A percentile compares a stretch with the other conserved stretches of the same genome.
phyloP scores from a whole-genome alignment of 1,284 basidiomycete species.

The Ceratorhiza oryzae-sativae region DNA sequence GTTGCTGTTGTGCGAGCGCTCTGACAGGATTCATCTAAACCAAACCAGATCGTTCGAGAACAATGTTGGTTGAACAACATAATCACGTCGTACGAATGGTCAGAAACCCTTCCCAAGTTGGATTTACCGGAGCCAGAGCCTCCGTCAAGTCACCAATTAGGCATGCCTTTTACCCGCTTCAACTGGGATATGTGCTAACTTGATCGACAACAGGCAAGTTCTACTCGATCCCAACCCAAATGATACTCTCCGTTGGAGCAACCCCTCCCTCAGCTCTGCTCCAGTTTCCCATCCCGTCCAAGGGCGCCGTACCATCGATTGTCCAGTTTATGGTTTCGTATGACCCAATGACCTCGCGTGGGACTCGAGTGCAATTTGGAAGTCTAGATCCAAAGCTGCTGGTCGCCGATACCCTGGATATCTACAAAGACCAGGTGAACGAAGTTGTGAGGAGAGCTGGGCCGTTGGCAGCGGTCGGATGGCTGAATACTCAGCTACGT shows the following conservation, averaged over 20 bases:
- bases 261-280: conserved; percentile 25
- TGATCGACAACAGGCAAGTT: conserved; percentile 18
- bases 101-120: background rate
- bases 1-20: background rate
- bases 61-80: conserved; percentile 43
- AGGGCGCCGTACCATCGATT: conserved; percentile 28
- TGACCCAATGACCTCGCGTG: conserved; percentile 30
- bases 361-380: conserved; percentile 38
- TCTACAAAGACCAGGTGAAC: conserved; percentile 36
- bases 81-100: conserved; percentile 39
- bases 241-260: conserved; percentile 24
- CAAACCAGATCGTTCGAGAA: conserved; percentile 40
- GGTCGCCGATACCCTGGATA: conserved; percentile 8
- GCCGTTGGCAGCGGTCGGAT: conserved; percentile 40
- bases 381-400: conserved; percentile 14
- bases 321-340: conserved; percentile 37
- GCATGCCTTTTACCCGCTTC: background rate
- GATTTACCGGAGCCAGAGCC: conserved; percentile 5
- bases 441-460: conserved; percentile 42
- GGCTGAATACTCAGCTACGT: conserved; percentile 34
- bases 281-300: conserved; percentile 38
- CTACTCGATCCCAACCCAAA: conserved; percentile 37
- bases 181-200: background rate
- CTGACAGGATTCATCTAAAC: background rate
- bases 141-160: background rate